Conservation (phyloP, 768 basidiomycete genomes). For the Tylopilus plumbeoviolaceoides region DNA sequence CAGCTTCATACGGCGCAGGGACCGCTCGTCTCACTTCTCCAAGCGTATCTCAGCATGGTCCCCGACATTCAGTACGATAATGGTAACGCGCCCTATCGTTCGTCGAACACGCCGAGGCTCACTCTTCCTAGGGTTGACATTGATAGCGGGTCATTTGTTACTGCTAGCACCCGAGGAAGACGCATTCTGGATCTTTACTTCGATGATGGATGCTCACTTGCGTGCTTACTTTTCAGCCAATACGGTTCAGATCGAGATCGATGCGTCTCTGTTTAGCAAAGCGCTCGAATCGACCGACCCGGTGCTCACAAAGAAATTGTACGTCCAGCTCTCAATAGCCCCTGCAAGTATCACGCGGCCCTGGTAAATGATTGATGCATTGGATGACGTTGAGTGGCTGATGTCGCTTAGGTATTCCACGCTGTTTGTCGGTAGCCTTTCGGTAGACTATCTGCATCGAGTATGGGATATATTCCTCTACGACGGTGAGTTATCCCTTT, state of each 20-base stretch:
- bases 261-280: constrained; percentile 64
- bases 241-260: constrained; percentile 67
- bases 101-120: not conserved
- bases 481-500: constrained; percentile 52
- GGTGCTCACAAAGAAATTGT: constrained; percentile 58
- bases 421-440: constrained; percentile 65
- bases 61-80: constrained; percentile 69
- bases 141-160: no score
- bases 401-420: constrained; percentile 56
- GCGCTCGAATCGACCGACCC: constrained; percentile 65
- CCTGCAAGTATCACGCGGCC: no score
- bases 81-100: constrained; percentile 41
- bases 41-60: constrained; percentile 82
- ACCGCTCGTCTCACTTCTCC: constrained; percentile 55
- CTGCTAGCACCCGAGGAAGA: no score
- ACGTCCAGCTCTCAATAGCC: constrained; percentile 64
- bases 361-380: no score
- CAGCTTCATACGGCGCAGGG: constrained; percentile 56
- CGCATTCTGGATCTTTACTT: constrained; percentile 87
- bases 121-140: no score
- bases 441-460: constrained; percentile 60
- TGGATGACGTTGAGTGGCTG: constrained; percentile 10
- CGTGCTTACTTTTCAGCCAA: constrained; percentile 68
- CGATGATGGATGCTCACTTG: constrained; percentile 81
- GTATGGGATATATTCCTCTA: no score